These are phyloP conservation scores for Metarhizium guizhouense DNA, from an alignment of 2,329 filamentous ascomycete genomes.

Conservation along the genomic window DNA sequence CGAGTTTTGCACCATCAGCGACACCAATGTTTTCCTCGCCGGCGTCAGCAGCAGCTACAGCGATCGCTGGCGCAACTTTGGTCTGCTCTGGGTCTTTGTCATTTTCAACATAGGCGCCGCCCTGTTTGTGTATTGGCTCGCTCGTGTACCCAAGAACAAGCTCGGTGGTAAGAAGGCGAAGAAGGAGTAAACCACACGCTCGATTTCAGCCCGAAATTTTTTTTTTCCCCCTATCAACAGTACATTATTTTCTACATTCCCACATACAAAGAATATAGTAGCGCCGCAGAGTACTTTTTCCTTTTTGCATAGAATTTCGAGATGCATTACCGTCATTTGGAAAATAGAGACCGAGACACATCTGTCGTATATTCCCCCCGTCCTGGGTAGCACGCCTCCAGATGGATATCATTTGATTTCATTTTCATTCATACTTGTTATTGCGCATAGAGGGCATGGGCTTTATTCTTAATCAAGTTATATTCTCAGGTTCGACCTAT, in stretches of 20 bases:
- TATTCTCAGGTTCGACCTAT: neutral
- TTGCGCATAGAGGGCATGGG: neutral
- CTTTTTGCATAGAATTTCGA: neutral
- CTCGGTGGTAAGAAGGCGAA: constrained; percentile 24
- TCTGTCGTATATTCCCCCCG: no score
- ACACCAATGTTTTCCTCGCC: constrained; percentile 44
- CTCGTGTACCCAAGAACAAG: constrained; percentile 39
- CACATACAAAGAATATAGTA: neutral
- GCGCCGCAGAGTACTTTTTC: neutral
- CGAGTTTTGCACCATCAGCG: constrained; percentile 41
- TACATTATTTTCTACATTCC: neutral
- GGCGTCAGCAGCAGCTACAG: constrained; percentile 41
- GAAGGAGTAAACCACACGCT: constrained; percentile 10
- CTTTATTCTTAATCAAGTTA: neutral
- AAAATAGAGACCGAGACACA: no score
- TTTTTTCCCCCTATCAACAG: neutral
- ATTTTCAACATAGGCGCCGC: constrained; percentile 49
- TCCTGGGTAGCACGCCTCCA: no score
- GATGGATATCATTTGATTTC: neutral
- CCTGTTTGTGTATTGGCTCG: constrained; percentile 47
- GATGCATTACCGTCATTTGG: no score
- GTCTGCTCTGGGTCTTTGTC: constrained; percentile 51
- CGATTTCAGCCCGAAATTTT: neutral
- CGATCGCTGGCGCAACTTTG: constrained; percentile 61
- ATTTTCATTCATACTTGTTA: neutral